Percentiles rank a stretch among this genome's conserved stretches.
These are phyloP conservation scores for Scalesia atractyloides DNA, from an alignment of 129 eudicot species.

Conservation along the genomic window DNA sequence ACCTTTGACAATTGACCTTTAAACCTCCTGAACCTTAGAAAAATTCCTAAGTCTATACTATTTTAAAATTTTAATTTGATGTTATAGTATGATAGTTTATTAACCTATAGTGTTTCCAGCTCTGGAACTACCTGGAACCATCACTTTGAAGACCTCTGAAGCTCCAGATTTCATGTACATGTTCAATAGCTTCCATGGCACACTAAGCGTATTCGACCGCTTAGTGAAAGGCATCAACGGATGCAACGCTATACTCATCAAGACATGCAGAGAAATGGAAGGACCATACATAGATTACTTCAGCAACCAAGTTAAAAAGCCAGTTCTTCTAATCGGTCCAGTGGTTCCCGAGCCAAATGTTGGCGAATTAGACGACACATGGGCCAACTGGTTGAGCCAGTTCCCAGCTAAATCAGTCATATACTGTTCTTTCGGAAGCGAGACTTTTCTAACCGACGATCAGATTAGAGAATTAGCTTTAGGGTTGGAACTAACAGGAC, in stretches of 20 bases:
- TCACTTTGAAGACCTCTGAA: constrained; percentile 35
- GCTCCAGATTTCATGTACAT: constrained; percentile 42
- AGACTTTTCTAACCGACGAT: constrained; percentile 40
- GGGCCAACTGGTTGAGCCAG: constrained; percentile 40
- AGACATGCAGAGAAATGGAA: constrained; percentile 51
- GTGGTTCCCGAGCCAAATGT: constrained; percentile 41
- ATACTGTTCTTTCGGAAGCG: constrained; percentile 57
- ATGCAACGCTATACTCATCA: constrained; percentile 34
- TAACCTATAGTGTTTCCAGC: background rate
- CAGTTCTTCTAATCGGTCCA: constrained; percentile 39
- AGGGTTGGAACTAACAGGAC: constrained; percentile 46
- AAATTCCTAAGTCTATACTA: no score
- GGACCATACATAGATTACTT: constrained; percentile 41
- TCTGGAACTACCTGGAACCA: background rate
- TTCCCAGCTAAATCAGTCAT: constrained; percentile 46
- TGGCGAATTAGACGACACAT: constrained; percentile 31
- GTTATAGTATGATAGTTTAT: no score
- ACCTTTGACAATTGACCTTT: no score
- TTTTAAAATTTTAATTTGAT: no score
- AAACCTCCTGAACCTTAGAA: no score
- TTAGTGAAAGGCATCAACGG: constrained; percentile 19
- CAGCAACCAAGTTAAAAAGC: constrained; percentile 33
- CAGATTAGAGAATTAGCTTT: constrained; percentile 44
- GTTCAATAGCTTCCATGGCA: constrained; percentile 48
- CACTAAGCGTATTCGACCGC: constrained; percentile 35